Evolutionary conservation across 169 alveolate species (phyloP).

Genomic region (Besnoitia besnoiti): DNA sequence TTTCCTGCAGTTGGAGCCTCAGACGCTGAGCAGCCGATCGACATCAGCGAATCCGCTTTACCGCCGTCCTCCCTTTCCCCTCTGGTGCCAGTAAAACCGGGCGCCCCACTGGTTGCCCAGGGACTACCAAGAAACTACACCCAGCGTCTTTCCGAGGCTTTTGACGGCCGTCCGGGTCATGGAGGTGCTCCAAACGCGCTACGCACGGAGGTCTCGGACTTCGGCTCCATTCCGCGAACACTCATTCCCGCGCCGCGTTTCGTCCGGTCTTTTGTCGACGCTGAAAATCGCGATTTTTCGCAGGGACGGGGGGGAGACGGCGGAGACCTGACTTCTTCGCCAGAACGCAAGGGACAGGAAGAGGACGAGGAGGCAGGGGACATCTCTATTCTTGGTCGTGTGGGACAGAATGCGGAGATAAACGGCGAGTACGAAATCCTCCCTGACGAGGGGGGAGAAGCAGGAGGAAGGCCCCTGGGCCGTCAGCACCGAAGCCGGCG

Average conservation of each 20-base stretch:
- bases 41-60: too few relatives aligned
- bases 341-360: neutral
- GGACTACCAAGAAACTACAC: too few relatives aligned
- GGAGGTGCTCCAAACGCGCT: too few relatives aligned
- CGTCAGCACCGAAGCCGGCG: too few relatives aligned
- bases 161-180: too few relatives aligned
- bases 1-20: too few relatives aligned
- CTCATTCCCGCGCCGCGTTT: neutral
- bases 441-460: neutral
- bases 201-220: too few relatives aligned
- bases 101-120: too few relatives aligned
- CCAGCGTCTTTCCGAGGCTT: too few relatives aligned
- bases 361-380: neutral
- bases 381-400: constrained; percentile 12
- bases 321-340: neutral
- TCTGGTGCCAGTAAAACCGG: too few relatives aligned
- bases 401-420: constrained; percentile 30
- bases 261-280: neutral
- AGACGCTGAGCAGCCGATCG: too few relatives aligned
- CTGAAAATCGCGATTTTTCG: neutral
- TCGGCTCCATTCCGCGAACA: neutral
- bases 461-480: neutral
- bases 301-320: neutral
- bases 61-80: too few relatives aligned
- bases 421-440: constrained; percentile 20